Evolutionary conservation across 2,329 filamentous ascomycete genomes (phyloP).

Genomic region (Phialophora chinensis): DNA sequence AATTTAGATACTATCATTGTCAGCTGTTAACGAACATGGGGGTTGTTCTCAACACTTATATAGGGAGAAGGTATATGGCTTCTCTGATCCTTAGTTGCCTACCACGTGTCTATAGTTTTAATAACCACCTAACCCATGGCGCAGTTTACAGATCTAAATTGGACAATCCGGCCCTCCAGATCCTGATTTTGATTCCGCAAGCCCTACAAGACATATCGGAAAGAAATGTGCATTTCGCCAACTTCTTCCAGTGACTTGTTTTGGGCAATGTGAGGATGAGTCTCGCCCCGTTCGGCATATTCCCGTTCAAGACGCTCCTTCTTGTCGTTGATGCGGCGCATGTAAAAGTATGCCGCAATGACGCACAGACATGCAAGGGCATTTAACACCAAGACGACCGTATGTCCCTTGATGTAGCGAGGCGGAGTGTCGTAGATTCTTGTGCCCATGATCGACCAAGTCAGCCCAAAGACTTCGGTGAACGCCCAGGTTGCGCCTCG

Average conservation of each 20-base stretch:
- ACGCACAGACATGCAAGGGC: background rate
- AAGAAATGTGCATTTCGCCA: background rate
- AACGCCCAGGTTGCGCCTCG: background rate
- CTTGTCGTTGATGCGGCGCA: background rate
- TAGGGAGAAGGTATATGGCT: too few relatives aligned
- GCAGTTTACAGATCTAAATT: too few relatives aligned
- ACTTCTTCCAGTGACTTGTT: background rate
- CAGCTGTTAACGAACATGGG: too few relatives aligned
- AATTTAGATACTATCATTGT: too few relatives aligned
- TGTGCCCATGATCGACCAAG: background rate
- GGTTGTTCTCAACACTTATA: too few relatives aligned
- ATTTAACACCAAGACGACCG: background rate
- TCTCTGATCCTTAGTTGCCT: too few relatives aligned
- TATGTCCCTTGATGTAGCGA: background rate
- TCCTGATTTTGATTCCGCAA: too few relatives aligned
- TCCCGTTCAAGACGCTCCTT: background rate
- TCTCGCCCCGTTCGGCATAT: background rate
- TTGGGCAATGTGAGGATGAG: background rate
- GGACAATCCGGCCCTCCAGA: too few relatives aligned
- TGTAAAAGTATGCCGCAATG: background rate
- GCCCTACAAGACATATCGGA: background rate
- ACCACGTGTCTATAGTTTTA: too few relatives aligned
- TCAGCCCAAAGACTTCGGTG: background rate
- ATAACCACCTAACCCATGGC: too few relatives aligned
- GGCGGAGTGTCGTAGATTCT: background rate